Percentiles rank a stretch among this genome's conserved stretches.
Conservation (phyloP, 257 asterid species). For the Salvia rosmarinus region DNA sequence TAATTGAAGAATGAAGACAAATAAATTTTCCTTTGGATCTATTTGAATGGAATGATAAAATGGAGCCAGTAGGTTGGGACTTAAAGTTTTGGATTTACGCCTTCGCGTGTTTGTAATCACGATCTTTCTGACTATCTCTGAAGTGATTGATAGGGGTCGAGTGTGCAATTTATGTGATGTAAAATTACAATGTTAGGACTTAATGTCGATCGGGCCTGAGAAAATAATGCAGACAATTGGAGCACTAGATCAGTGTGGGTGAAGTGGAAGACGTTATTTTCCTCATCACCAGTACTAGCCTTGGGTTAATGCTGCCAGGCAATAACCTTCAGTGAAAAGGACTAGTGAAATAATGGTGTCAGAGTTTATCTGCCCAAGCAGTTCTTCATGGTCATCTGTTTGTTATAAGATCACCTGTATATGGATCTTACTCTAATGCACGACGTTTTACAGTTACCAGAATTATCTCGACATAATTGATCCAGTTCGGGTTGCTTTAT, state of each 20-base stretch:
- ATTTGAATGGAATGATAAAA: neutral
- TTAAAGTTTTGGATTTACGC: neutral
- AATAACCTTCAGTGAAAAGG: constrained; percentile 29
- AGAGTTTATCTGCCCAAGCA: constrained; percentile 40
- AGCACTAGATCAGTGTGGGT: constrained; percentile 13
- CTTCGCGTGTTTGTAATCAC: neutral
- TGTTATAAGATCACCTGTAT: constrained; percentile 36
- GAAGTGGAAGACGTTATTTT: constrained; percentile 8
- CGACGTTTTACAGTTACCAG: constrained; percentile 31
- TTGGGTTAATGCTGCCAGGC: constrained; percentile 11
- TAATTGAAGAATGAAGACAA: constrained; percentile 11
- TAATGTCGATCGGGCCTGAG: neutral
- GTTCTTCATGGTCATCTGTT: constrained; percentile 32
- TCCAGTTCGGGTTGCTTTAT: constrained; percentile 24
- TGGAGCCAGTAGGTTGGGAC: constrained; percentile 1
- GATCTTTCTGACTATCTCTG: neutral
- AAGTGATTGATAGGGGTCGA: constrained; percentile 9
- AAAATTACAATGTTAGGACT: neutral
- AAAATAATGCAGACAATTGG: constrained; percentile 22
- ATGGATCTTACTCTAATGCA: constrained; percentile 43
- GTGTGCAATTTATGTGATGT: neutral
- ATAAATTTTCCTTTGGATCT: neutral
- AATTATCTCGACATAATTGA: constrained; percentile 29
- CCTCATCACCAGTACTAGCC: constrained; percentile 20
- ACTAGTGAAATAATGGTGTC: constrained; percentile 40